phyloP scores from a whole-genome alignment of 1,284 basidiomycete genomes.

The Dichomitus squalens region DNA sequence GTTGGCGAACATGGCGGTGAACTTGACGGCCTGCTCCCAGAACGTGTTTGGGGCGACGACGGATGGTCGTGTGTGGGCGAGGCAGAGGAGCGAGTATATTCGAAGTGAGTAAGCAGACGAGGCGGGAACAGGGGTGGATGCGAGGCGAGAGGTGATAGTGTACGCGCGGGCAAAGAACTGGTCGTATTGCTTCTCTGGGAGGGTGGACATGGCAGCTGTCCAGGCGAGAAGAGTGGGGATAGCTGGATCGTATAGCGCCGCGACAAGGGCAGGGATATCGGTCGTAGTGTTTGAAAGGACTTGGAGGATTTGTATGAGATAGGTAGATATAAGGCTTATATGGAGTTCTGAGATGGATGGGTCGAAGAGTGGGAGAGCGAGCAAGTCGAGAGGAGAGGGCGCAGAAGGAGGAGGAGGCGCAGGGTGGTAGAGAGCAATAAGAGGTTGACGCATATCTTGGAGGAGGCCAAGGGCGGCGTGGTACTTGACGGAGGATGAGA shows the following conservation, averaged over 20 bases:
- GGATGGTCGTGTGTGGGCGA: conserved; percentile 33
- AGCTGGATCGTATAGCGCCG: conserved; percentile 36
- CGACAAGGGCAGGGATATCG: conserved; percentile 35
- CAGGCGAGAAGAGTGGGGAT: conserved; percentile 55
- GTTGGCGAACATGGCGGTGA: conserved; percentile 48
- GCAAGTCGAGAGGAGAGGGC: conserved; percentile 30
- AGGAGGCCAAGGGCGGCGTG: conserved; percentile 49
- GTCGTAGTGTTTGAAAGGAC: conserved; percentile 35
- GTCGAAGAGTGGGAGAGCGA: conserved; percentile 49
- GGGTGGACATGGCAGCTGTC: conserved; percentile 44
- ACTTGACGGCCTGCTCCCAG: conserved; percentile 68
- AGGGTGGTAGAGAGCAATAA: conserved; percentile 38
- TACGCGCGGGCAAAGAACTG: conserved; percentile 61
- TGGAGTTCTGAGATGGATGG: conserved; percentile 40
- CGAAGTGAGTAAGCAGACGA: conserved; percentile 45
- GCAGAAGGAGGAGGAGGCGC: conserved; percentile 17
- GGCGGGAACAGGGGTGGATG: conserved; percentile 28
- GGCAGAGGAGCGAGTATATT: conserved; percentile 34
- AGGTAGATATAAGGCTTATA: conserved; percentile 58
- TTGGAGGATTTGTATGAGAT: conserved; percentile 53
- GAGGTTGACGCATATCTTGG: conserved; percentile 45
- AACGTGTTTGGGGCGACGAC: conserved; percentile 46
- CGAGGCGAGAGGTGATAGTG: conserved; percentile 50
- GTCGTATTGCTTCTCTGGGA: conserved; percentile 58
- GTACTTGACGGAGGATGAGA: conserved; percentile 40